Percentiles rank a stretch among this genome's conserved stretches.
Conservation (phyloP, 2,329 filamentous ascomycete genomes). For the Gnomoniopsis smithogilvyi region DNA sequence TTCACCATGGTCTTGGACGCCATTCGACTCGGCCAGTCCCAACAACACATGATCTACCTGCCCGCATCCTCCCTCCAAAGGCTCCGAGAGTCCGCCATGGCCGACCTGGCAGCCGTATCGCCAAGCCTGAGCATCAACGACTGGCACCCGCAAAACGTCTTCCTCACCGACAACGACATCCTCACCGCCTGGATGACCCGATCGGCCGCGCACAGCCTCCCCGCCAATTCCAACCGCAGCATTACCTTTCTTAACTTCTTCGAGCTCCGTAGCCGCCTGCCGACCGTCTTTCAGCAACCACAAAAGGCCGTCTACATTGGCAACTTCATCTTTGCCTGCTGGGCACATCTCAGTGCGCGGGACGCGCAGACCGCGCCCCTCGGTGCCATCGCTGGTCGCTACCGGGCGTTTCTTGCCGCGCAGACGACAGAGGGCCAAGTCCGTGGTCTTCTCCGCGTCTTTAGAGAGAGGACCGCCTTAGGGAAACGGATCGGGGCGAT, state of each 20-base stretch:
- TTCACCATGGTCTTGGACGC: conserved; percentile 32
- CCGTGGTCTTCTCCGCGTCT: conserved; percentile 13
- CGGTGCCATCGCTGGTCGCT: conserved; percentile 17
- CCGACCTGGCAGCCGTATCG: conserved; percentile 23
- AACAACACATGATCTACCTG: conserved; percentile 37
- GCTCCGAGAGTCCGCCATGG: conserved; percentile 29
- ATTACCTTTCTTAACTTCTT: conserved; percentile 38
- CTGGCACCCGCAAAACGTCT: conserved; percentile 22
- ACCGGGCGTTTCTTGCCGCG: conserved; percentile 15
- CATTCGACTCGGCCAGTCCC: conserved; percentile 27
- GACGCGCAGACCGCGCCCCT: conserved; percentile 12
- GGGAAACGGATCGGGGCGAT: conserved; percentile 1
- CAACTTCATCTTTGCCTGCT: conserved; percentile 17
- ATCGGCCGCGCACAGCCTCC: conserved; percentile 23
- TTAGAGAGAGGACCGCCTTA: conserved; percentile 1
- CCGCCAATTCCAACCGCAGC: conserved; percentile 23
- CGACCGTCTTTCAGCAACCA: conserved; percentile 26
- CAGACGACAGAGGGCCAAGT: conserved; percentile 20
- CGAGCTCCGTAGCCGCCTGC: conserved; percentile 31
- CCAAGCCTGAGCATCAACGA: conserved; percentile 15
- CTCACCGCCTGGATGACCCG: conserved; percentile 39
- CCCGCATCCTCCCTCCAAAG: conserved; percentile 28
- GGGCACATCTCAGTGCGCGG: conserved; percentile 6
- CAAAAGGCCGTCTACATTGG: conserved; percentile 23
- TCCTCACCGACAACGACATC: conserved; percentile 45